Percentiles rank a stretch among this genome's conserved stretches.
Evolutionary conservation across 306 rosid species (phyloP).

Genomic region (Quercus mongolica): DNA sequence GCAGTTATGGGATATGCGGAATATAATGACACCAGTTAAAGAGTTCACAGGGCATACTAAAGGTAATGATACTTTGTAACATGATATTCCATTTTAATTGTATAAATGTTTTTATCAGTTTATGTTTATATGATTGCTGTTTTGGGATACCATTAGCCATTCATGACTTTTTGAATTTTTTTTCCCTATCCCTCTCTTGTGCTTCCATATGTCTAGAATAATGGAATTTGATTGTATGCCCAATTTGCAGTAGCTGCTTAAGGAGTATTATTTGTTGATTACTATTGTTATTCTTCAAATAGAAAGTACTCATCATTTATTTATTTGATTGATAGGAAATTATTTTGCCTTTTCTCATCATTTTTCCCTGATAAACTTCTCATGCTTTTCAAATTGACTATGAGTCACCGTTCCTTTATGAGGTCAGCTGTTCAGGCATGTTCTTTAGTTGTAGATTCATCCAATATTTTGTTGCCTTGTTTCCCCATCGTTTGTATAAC

Average conservation of each 20-base stretch:
- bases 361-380: background rate
- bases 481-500: background rate
- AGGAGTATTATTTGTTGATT: background rate
- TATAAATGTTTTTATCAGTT: background rate
- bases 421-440: background rate
- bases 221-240: background rate
- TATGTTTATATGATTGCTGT: background rate
- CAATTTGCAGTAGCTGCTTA: background rate
- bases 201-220: background rate
- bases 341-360: background rate
- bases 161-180: background rate
- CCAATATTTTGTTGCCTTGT: background rate
- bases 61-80: constrained; percentile 47
- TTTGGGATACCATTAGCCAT: background rate
- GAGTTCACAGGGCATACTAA: constrained; percentile 91
- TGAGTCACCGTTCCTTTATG: background rate
- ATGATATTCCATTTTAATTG: background rate
- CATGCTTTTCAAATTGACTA: background rate
- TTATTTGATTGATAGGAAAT: background rate
- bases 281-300: background rate
- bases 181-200: background rate
- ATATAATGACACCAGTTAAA: constrained; percentile 72
- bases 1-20: constrained; percentile 99
- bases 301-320: background rate
- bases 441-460: background rate